Evolutionary conservation across 331 rosid species (phyloP).

Genomic region (Spiraea crenata): DNA sequence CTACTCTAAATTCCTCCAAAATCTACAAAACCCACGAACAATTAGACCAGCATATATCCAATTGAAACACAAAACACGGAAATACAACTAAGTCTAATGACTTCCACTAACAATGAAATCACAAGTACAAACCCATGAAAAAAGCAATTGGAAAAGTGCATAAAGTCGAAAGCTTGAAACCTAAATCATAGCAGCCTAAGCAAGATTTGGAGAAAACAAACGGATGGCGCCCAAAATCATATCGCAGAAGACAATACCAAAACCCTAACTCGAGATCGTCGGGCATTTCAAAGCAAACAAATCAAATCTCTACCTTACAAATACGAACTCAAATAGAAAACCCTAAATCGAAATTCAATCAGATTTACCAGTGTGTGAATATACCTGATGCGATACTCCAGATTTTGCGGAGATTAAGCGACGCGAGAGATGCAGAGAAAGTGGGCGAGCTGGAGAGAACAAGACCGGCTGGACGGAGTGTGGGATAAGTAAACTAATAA

Average conservation of each 20-base stretch:
- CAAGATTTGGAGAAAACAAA: neutral
- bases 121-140: neutral
- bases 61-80: neutral
- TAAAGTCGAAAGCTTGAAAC: neutral
- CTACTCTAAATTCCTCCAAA: neutral
- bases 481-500: too few relatives aligned
- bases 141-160: too few relatives aligned
- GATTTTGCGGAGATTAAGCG: too few relatives aligned
- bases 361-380: neutral
- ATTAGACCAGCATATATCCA: neutral
- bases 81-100: neutral
- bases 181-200: neutral
- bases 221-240: neutral
- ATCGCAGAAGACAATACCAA: neutral
- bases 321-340: neutral
- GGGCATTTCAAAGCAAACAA: neutral
- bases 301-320: neutral
- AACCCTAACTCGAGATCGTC: neutral
- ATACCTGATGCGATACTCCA: too few relatives aligned
- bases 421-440: too few relatives aligned
- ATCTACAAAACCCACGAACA: neutral
- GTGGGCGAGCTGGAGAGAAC: too few relatives aligned
- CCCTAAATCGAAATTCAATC: neutral
- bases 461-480: too few relatives aligned
- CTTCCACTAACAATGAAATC: neutral